Conservation (phyloP, 345 rosid species). For the Brassica incana region DNA sequence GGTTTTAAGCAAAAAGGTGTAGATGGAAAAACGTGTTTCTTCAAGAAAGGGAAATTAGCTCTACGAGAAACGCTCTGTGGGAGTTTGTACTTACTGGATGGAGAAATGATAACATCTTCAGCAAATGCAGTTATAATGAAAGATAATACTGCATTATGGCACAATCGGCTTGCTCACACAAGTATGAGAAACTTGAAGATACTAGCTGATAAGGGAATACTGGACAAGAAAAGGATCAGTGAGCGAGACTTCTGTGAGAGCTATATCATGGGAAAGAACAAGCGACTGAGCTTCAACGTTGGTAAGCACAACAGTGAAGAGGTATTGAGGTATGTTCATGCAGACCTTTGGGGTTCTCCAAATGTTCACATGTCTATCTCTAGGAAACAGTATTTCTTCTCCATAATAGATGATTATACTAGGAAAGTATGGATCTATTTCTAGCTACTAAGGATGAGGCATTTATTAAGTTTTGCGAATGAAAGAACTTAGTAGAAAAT, state of each 20-base stretch:
- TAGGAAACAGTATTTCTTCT: not conserved
- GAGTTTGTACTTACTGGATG: not conserved
- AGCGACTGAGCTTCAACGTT: not conserved
- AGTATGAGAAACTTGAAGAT: not conserved
- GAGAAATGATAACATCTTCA: not conserved
- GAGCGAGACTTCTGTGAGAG: not conserved
- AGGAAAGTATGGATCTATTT: not conserved
- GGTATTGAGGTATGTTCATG: not conserved
- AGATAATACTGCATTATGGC: not conserved
- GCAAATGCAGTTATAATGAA: not conserved
- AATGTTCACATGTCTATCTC: not conserved
- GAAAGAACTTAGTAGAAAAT: not conserved
- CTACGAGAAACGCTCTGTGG: not conserved
- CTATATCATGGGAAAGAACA: not conserved
- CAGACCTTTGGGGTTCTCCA: not conserved
- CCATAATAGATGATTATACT: not conserved
- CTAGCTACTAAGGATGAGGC: not conserved
- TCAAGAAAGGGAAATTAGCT: not conserved
- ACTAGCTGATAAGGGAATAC: not conserved
- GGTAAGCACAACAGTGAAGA: not conserved
- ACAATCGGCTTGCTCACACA: not conserved
- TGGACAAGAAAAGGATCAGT: not conserved
- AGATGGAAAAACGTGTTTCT: not conserved
- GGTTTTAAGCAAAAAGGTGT: not conserved
- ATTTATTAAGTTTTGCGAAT: not conserved